Conservation (phyloP, 2,329 filamentous ascomycete genomes). For the Pseudocercospora macadamiae region DNA sequence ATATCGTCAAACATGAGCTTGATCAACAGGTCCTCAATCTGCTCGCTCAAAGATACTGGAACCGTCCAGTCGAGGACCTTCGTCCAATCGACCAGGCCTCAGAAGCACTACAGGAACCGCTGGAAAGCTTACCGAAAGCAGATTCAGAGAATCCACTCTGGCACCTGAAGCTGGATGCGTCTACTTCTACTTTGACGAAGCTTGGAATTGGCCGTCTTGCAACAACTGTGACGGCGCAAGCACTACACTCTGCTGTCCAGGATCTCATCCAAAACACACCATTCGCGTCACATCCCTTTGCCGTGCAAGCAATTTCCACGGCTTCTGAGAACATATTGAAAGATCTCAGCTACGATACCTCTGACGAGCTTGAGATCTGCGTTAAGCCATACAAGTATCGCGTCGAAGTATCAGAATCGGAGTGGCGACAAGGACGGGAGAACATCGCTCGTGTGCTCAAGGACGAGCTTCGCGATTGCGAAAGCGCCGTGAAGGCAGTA, state of each 20-base stretch:
- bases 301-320: slow-evolving; percentile 85
- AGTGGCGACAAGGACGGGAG: slow-evolving; percentile 84
- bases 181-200: slow-evolving; percentile 86
- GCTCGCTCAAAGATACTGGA: slow-evolving; percentile 94
- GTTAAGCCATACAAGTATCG: slow-evolving; percentile 99
- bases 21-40: slow-evolving; percentile 95
- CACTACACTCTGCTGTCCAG: slow-evolving; percentile 85
- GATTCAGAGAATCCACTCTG: slow-evolving; percentile 86
- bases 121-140: slow-evolving; percentile 77
- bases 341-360: slow-evolving; percentile 94
- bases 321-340: slow-evolving; percentile 88
- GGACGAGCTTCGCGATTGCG: slow-evolving; percentile 81
- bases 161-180: slow-evolving; percentile 92
- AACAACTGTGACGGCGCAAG: slow-evolving; percentile 84
- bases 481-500: slow-evolving; percentile 73
- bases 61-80: slow-evolving; percentile 89
- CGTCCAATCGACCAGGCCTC: slow-evolving; percentile 46
- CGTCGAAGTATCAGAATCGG: slow-evolving; percentile 87
- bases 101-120: slow-evolving; percentile 35
- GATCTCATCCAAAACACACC: slow-evolving; percentile 76
- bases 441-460: slow-evolving; percentile 82
- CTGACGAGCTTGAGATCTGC: slow-evolving; percentile 97
- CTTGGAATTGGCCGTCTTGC: slow-evolving; percentile 90
- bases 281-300: slow-evolving; percentile 88
- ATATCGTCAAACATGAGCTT: slow-evolving; percentile 86